Evolutionary conservation across 352 stramenopile species (phyloP).

Genomic region (Pythium phragmiticola): DNA sequence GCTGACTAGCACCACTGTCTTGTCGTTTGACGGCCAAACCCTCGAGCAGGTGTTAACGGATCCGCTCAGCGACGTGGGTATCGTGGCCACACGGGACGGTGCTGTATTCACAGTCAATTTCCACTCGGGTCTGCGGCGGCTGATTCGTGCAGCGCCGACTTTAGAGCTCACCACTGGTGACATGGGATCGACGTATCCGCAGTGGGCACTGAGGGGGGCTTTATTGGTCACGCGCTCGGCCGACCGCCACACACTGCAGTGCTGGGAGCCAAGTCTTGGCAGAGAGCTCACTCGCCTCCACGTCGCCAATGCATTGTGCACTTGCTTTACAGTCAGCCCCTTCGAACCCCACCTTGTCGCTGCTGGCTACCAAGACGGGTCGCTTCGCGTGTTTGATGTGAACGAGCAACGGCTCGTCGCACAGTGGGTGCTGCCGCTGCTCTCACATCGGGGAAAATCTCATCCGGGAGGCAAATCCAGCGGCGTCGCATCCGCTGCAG

Average conservation of each 20-base stretch:
- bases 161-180: not conserved
- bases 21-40: constrained; percentile 24
- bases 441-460: not conserved
- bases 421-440: constrained; percentile 33
- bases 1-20: constrained; percentile 31
- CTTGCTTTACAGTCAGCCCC: constrained; percentile 37
- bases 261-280: constrained; percentile 40
- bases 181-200: not conserved
- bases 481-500: not conserved
- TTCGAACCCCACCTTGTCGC: constrained; percentile 29
- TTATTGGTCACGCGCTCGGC: constrained; percentile 36
- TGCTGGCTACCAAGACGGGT: constrained; percentile 48
- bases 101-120: constrained; percentile 35
- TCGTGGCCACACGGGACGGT: constrained; percentile 36
- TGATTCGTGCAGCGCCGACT: not conserved
- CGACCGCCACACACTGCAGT: constrained; percentile 32
- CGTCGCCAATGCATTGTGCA: constrained; percentile 29
- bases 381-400: constrained; percentile 54
- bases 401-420: constrained; percentile 38
- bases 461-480: not conserved
- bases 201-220: constrained; percentile 28
- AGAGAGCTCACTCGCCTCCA: constrained; percentile 44
- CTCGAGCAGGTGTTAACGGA: constrained; percentile 44
- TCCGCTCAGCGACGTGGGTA: constrained; percentile 33
- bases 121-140: constrained; percentile 17